These are phyloP conservation scores for Paraphoma sp. DNA, from an alignment of 2,329 filamentous ascomycete species.

Conservation along the genomic window DNA sequence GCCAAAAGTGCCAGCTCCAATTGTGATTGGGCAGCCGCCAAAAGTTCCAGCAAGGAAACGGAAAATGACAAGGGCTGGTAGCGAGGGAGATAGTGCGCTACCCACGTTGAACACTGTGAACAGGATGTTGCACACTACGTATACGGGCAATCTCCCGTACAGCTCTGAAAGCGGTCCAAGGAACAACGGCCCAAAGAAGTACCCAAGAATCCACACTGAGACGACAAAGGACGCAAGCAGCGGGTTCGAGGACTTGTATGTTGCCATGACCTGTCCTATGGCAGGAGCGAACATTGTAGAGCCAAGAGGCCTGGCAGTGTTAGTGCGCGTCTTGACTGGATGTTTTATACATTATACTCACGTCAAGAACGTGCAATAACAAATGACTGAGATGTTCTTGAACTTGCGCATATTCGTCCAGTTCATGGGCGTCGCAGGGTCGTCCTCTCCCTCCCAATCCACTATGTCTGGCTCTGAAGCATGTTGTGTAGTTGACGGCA, in stretches of 20 bases:
- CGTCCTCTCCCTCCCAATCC: constrained; percentile 63
- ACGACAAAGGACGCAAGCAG: constrained; percentile 24
- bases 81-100: constrained; percentile 28
- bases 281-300: constrained; percentile 62
- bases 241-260: constrained; percentile 55
- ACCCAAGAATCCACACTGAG: constrained; percentile 26
- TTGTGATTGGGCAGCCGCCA: constrained; percentile 20
- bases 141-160: constrained; percentile 29
- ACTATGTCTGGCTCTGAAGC: constrained; percentile 50
- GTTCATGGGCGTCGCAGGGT: constrained; percentile 64
- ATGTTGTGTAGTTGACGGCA: not conserved
- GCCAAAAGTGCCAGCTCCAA: constrained; percentile 29
- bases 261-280: constrained; percentile 56
- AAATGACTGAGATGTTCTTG: constrained; percentile 30
- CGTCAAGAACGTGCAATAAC: constrained; percentile 37
- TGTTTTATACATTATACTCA: constrained; percentile 2
- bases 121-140: constrained; percentile 41
- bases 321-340: not conserved
- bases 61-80: constrained; percentile 31
- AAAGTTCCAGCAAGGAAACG: constrained; percentile 29
- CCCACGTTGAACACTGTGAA: constrained; percentile 57
- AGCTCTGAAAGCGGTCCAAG: constrained; percentile 32
- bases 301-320: constrained; percentile 45
- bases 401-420: constrained; percentile 51
- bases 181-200: constrained; percentile 27